Evolutionary conservation across 306 rosid genomes (phyloP).

Genomic region (Cucurbita argyrosperma): DNA sequence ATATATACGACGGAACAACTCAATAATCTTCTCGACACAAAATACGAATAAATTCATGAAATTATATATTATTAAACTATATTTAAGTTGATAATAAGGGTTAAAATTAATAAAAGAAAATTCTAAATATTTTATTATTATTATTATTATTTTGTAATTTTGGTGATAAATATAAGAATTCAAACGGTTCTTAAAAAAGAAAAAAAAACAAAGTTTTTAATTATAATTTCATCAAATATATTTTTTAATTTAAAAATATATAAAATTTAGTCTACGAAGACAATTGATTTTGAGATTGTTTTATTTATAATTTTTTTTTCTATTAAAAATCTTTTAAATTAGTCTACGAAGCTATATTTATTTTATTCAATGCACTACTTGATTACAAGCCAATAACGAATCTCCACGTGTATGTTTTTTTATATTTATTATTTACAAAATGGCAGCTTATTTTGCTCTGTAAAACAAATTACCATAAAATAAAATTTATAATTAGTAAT

Average conservation of each 20-base stretch:
- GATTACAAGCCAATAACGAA: neutral
- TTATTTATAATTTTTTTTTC: neutral
- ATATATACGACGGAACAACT: too few species aligned
- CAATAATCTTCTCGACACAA: too few species aligned
- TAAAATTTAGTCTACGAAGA: too few species aligned
- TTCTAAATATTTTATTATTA: neutral
- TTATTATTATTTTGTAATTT: neutral
- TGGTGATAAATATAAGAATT: neutral
- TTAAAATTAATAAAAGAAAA: too few species aligned
- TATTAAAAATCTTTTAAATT: neutral
- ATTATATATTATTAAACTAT: too few species aligned
- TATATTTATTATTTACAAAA: neutral
- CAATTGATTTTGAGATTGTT: neutral
- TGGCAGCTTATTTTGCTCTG: neutral
- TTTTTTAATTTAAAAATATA: too few species aligned
- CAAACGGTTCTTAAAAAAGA: neutral
- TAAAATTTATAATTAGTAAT: neutral
- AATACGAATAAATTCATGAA: too few species aligned
- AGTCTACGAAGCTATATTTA: neutral
- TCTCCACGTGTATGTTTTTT: neutral
- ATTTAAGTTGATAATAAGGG: too few species aligned
- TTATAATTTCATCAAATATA: neutral
- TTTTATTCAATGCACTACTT: neutral
- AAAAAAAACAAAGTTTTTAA: neutral
- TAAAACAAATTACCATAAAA: neutral